These are phyloP conservation scores for Vitis vinifera DNA, from an alignment of 164 flowering plant species.

Conservation along the genomic window DNA sequence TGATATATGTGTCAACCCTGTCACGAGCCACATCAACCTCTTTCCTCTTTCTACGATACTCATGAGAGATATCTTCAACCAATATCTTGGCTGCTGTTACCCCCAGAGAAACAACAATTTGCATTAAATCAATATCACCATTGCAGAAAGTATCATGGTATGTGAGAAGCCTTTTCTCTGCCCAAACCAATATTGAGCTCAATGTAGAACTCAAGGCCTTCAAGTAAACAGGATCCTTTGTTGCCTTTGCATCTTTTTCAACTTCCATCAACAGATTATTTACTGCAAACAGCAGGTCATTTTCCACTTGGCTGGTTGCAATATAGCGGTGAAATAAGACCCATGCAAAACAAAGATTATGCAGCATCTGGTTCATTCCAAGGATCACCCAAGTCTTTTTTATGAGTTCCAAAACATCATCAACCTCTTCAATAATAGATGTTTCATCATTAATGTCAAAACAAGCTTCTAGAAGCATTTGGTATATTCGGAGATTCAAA, in stretches of 20 bases:
- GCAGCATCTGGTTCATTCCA: constrained; percentile 76
- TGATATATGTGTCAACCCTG: constrained; percentile 70
- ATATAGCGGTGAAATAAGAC: constrained; percentile 68
- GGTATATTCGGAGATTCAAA: constrained; percentile 69
- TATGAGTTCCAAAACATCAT: constrained; percentile 76
- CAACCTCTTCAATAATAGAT: constrained; percentile 74
- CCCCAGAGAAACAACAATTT: constrained; percentile 55
- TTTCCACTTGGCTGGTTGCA: constrained; percentile 68
- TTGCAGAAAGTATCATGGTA: constrained; percentile 68
- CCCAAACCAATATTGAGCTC: constrained; percentile 66
- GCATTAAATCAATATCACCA: constrained; percentile 53
- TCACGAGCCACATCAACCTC: constrained; percentile 50
- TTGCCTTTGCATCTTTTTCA: constrained; percentile 60
- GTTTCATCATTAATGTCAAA: constrained; percentile 79
- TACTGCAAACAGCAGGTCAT: constrained; percentile 71
- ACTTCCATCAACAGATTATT: constrained; percentile 61
- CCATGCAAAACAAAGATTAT: constrained; percentile 88
- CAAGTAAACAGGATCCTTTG: constrained; percentile 48
- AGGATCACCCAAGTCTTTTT: constrained; percentile 89
- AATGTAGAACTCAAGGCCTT: constrained; percentile 56
- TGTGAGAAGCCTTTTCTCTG: constrained; percentile 72
- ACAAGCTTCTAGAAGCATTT: constrained; percentile 73
- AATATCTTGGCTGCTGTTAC: constrained; percentile 57
- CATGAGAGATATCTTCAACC: constrained; percentile 70
- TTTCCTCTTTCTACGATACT: constrained; percentile 50